Evolutionary conservation across 306 rosid genomes (phyloP).

Genomic region (Dalbergia oliveri): DNA sequence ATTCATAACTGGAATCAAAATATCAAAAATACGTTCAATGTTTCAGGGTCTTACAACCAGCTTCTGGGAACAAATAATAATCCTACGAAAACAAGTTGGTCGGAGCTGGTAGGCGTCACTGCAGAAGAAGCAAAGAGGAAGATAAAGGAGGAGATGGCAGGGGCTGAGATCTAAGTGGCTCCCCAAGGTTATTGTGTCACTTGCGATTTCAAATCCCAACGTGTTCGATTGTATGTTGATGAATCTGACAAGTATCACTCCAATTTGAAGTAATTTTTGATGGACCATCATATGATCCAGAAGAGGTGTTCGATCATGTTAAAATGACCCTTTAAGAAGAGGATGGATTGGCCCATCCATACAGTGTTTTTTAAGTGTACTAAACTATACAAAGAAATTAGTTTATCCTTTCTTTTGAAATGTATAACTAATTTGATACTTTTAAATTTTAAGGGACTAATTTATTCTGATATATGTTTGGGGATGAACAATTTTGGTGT

Average conservation of each 20-base stretch:
- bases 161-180: constrained; percentile 48
- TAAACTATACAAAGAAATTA: too few relatives aligned
- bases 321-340: too few relatives aligned
- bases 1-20: background rate
- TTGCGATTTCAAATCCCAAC: constrained; percentile 37
- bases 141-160: constrained; percentile 50
- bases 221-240: constrained; percentile 59
- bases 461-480: too few relatives aligned
- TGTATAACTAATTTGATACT: too few relatives aligned
- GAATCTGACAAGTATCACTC: constrained; percentile 38
- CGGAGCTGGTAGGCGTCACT: constrained; percentile 52
- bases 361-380: too few relatives aligned
- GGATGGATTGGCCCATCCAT: too few relatives aligned
- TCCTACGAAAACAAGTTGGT: constrained; percentile 50
- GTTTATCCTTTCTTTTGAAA: too few relatives aligned
- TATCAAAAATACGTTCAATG: background rate
- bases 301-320: too few relatives aligned
- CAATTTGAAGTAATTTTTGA: too few relatives aligned
- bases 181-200: constrained; percentile 43
- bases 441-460: too few relatives aligned
- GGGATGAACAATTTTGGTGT: too few relatives aligned
- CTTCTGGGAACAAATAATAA: constrained; percentile 10
- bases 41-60: constrained; percentile 40
- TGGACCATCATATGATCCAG: too few relatives aligned
- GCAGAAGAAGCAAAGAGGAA: constrained; percentile 57